Evolutionary conservation across 768 basidiomycete species (phyloP), one percentile per base, ranked within the genome.

Genomic region (Suillus alpinus): DNA sequence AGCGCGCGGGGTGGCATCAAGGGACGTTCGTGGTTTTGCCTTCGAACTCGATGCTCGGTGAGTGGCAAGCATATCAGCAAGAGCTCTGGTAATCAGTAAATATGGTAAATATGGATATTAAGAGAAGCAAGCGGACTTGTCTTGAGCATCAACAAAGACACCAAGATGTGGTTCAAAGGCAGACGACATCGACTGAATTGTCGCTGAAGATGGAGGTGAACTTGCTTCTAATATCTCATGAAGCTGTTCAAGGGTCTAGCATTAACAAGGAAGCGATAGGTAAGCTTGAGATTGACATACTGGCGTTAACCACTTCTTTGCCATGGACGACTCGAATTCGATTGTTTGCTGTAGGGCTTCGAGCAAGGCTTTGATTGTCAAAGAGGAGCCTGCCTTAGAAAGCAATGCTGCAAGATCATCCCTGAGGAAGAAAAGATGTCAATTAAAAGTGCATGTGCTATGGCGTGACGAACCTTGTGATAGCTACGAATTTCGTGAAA

Each of bases 61-160:
- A 18, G 87, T 84, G 4, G 89, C 86, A 34, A 98, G 80, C 92
- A 98, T 96, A 65, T 96, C 95, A 1, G 90, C 76, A 20, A 98
- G 83, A 5, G 91, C 89, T 72, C 95, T 97, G 61, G 32, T 29
- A 37, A 57, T 29, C 26, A 14, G 20, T 18, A 58, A 16, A 50
- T 39, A 39, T 12, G 3, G 53, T 39, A 26, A 39, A 55, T 26
- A 23, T 26, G 56, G 23, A 36, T 14, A 46, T 47, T 32, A 58
- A 6, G 18, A 23, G 18, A 32, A 51, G 39, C 32, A 46, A 62
- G 62, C 91, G 86, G 88, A 80, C 94, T 89, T 94, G 80, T 98
- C 94, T 71, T 98, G 97, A 36, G 97, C 95, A 59, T 97, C 93
- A 47, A 98, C 89, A 67, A 96, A 98, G 41, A 99, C 86, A 29